phyloP scores from a whole-genome alignment of 192 early-diverging fungal species.

The Umbelopsis sp. region DNA sequence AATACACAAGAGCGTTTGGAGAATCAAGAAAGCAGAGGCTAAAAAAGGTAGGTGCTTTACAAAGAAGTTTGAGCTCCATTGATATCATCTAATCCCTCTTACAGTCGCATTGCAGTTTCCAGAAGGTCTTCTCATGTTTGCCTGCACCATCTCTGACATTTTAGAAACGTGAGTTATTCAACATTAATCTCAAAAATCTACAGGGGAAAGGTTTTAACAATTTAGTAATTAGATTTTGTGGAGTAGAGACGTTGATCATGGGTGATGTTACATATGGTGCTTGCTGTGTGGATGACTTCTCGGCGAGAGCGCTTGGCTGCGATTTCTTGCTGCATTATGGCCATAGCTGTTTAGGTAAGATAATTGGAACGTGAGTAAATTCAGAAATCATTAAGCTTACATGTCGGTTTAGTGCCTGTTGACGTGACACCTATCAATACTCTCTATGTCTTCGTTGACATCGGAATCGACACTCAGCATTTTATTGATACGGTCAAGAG shows the following conservation, averaged over 20 bases:
- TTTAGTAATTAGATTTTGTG: constrained; percentile 58
- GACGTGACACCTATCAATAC: constrained; percentile 93
- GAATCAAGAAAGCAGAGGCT: constrained; percentile 72
- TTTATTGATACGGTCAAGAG: constrained; percentile 87
- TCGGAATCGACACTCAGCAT: constrained; percentile 91
- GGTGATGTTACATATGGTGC: constrained; percentile 99
- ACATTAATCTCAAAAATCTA: neutral
- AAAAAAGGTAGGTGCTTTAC: constrained; percentile 61
- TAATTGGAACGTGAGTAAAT: neutral
- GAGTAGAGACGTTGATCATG: constrained; percentile 94
- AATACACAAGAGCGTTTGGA: constrained; percentile 95
- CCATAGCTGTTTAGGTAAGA: constrained; percentile 88
- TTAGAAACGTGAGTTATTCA: constrained; percentile 64
- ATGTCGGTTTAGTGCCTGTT: constrained; percentile 73
- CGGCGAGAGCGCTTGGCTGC: constrained; percentile 88
- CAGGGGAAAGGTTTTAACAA: neutral
- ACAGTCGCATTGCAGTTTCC: constrained; percentile 95
- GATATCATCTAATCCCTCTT: constrained; percentile 8
- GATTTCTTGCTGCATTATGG: constrained; percentile 99
- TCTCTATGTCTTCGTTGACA: constrained; percentile 98
- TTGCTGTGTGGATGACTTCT: constrained; percentile 98
- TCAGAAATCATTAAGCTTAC: neutral
- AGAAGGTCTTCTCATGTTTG: constrained; percentile 95
- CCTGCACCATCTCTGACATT: constrained; percentile 92
- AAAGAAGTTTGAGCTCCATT: neutral